phyloP scores from a whole-genome alignment of 805 yeast species.

The Candida easanensis region DNA sequence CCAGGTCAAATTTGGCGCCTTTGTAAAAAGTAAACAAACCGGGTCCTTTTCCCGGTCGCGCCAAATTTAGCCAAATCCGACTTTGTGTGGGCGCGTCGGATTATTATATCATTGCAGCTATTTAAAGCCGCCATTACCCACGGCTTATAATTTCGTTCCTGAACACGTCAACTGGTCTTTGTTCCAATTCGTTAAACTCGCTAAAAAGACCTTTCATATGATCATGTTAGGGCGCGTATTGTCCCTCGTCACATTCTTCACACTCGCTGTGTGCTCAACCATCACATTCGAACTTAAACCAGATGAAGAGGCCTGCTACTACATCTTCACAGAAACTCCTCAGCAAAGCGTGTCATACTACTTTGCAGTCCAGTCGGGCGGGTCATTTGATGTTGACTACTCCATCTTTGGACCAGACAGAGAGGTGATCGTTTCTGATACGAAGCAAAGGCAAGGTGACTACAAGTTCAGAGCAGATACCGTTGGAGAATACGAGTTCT shows the following conservation, averaged over 20 bases:
- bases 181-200: no score
- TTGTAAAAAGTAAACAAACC: constrained; percentile 1
- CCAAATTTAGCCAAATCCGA: neutral
- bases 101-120: neutral
- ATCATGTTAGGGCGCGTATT: constrained; percentile 1
- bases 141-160: no score
- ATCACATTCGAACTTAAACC: constrained; percentile 76
- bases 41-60: neutral
- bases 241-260: constrained; percentile 2
- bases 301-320: constrained; percentile 69
- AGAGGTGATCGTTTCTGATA: constrained; percentile 42
- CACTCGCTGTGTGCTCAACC: constrained; percentile 42
- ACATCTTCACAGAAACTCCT: constrained; percentile 59
- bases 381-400: constrained; percentile 65
- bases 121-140: neutral
- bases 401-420: constrained; percentile 56
- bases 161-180: no score
- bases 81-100: constrained; percentile 1
- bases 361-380: constrained; percentile 66
- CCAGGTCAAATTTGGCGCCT: neutral
- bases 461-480: constrained; percentile 52
- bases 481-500: constrained; percentile 62
- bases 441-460: constrained; percentile 62
- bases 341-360: constrained; percentile 66
- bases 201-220: no score